Conservation (phyloP, 78 protist genomes). For the Dictyostelium brefeldianum region DNA sequence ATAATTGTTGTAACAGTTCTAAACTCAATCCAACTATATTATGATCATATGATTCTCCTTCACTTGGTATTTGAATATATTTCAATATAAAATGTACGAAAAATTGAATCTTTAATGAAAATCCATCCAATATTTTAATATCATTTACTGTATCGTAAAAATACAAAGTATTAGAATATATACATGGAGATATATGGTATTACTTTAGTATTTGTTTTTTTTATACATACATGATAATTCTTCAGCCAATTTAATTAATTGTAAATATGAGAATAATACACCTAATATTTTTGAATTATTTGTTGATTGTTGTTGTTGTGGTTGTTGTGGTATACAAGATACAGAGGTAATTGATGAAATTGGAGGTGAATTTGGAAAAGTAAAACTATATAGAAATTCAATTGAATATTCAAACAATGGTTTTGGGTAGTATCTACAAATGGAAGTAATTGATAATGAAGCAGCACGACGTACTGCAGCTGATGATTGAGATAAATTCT, state of each 20-base stretch:
- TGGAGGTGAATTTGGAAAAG: conserved; percentile 7
- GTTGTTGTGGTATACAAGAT: neutral
- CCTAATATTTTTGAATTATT: conserved; percentile 30
- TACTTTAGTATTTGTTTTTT: neutral
- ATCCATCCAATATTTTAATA: conserved; percentile 40
- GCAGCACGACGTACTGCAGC: conserved; percentile 74
- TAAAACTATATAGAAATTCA: conserved; percentile 38
- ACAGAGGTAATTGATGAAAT: conserved; percentile 6
- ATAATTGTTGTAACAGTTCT: conserved; percentile 63
- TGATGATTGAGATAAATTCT: conserved; percentile 35
- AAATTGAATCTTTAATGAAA: conserved; percentile 29
- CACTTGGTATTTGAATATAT: conserved; percentile 33
- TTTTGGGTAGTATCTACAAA: conserved; percentile 55
- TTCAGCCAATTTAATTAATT: conserved; percentile 53
- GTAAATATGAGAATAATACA: conserved; percentile 58
- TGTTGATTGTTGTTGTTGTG: neutral
- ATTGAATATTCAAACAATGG: conserved; percentile 35
- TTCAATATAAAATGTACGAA: conserved; percentile 59
- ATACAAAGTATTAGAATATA: neutral
- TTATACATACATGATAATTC: conserved; percentile 27
- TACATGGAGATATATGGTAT: neutral
- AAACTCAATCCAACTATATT: conserved; percentile 76
- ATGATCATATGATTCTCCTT: conserved; percentile 57
- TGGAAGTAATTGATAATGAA: conserved; percentile 42
- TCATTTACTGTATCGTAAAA: neutral